Percentiles rank a stretch among this genome's conserved stretches.
Conservation (phyloP, 2,329 filamentous ascomycete genomes). For the Colletotrichum destructivum region DNA sequence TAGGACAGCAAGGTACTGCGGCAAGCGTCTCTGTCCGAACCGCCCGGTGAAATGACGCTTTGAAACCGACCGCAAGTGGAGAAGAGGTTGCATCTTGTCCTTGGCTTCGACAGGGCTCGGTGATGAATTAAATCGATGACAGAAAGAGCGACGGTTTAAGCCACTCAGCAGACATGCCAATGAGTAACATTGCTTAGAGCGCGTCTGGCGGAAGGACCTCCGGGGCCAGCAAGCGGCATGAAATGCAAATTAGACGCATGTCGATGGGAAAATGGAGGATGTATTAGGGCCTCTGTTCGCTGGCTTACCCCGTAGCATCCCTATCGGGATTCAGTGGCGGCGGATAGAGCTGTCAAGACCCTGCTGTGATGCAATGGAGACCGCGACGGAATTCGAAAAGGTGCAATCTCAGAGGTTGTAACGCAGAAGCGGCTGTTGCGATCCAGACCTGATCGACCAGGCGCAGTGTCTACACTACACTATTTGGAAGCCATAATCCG, state of each 20-base stretch:
- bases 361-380: conserved; percentile 19
- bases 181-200: conserved; percentile 6
- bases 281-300: background rate
- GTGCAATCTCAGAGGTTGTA: background rate
- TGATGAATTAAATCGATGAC: conserved; percentile 29
- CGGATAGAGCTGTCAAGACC: background rate
- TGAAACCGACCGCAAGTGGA: conserved; percentile 13
- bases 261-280: background rate
- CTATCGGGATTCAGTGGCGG: conserved; percentile 12
- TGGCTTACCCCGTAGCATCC: conserved; percentile 8
- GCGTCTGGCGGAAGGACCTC: conserved; percentile 24
- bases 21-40: conserved; percentile 31
- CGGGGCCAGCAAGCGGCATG: conserved; percentile 7
- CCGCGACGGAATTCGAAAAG: background rate
- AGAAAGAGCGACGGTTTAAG: conserved; percentile 8
- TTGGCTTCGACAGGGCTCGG: conserved; percentile 5
- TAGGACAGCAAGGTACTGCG: conserved; percentile 20
- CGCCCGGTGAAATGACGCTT: conserved; percentile 29
- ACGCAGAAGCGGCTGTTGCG: conserved; percentile 14
- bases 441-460: conserved; percentile 35
- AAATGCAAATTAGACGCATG: conserved; percentile 7
- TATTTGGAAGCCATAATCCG: conserved; percentile 18
- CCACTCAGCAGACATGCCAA: conserved; percentile 18
- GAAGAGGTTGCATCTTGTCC: conserved; percentile 27
- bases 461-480: conserved; percentile 17